Base-by-base conservation (phyloP, 2,329 filamentous ascomycete genomes). In the Aspergillus awamori region DNA sequence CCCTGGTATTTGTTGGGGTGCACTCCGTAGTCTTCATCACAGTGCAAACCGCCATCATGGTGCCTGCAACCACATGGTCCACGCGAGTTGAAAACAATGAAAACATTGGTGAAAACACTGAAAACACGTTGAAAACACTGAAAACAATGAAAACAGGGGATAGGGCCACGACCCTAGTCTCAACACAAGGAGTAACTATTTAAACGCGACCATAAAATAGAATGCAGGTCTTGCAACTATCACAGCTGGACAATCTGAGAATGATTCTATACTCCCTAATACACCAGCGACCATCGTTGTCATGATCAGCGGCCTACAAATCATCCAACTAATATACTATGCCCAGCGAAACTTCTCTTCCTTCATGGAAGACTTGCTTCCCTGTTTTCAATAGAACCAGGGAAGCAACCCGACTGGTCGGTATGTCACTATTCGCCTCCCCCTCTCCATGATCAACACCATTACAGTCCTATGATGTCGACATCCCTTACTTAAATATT, bases 121-220 rank as follows among this genome's bases (percentile, higher is more conserved):
- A 56, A 56, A 56, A 56, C 53, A 56, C 8, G 28, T 10, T 57
- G 54, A 48, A 57, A 57, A 57, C 54, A 57, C 28, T 41, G 30
- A 51, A 51, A 48, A 49, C 43, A 51, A 17, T 57, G 43, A 49
- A 57, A 57, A 57, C 53, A 56, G 48, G 17, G 15, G 39, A 26
- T 57, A 57, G 55, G 55, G 55, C 55, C 55, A 30, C 11, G 53
- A 41, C 53, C 55, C 55, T 49, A 49, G 24, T 30, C 26, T 10
- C 13, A 2, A n/a, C 45, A 49, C 45, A n/a, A 17, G 22, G 24
- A 7, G 24, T 15, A 8, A 11, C 26, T n/a, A 30, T 17, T 30
- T 51, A 51, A 51, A 51, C 28, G 24, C 47, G 26, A 51, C 28
- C 47, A 26, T 11, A 30, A 51, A 51, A 10, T 51, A 8, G 26